Base-by-base conservation (phyloP, 805 yeast genomes). In the Blastobotrys mokoenaii region DNA sequence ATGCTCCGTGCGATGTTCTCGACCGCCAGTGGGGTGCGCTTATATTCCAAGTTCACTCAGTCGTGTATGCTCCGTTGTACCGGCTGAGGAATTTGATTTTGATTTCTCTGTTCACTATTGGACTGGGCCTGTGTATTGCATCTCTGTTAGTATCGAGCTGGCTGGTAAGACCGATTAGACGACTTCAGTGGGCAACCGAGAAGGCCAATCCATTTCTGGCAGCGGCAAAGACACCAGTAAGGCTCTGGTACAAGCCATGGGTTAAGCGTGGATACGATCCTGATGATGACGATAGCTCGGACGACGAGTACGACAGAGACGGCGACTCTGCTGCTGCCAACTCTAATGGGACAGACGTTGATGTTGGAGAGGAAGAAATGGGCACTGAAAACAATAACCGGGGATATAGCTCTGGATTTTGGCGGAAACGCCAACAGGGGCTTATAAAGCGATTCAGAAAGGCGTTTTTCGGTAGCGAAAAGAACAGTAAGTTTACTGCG, bases 141-240 rank as follows among this genome's bases (percentile, higher is more conserved):
- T 51, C 86, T 1, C 60, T 85, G 14, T 83, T 95, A 0, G 76
- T 87, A 60, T 88, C 94, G 2, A 63, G 86, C 41, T 83, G 81
- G 73, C 86, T 89, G 25, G 90, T 87, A 6, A 66, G 83, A 49
- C 96, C 97, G 0, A 87, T 88, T 48, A 73, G 85, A 29, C 73
- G 80, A 48, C 69, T 88, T 38, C 89, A 84, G 57, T 78, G 80
- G 49, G 95, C 95, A 0, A 86, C 96, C 0, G 96, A 87, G 58
- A 73, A 73, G 18, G 44, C 36, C 18, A 38, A 20, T 33, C 32
- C 41, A 15, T 36, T 37, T 30, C 15, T 37, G 12, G 37, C 14
- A 16, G 12, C 40, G 4, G 27, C 45, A 8, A 43, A 43, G 14
- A 37, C 36, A 15, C 37, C 45, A 9, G 35, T 30, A 16, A 18